These are phyloP conservation scores for Oryza glumipatula DNA, from an alignment of 176 grass and related monocot genomes.

Conservation along the genomic window DNA sequence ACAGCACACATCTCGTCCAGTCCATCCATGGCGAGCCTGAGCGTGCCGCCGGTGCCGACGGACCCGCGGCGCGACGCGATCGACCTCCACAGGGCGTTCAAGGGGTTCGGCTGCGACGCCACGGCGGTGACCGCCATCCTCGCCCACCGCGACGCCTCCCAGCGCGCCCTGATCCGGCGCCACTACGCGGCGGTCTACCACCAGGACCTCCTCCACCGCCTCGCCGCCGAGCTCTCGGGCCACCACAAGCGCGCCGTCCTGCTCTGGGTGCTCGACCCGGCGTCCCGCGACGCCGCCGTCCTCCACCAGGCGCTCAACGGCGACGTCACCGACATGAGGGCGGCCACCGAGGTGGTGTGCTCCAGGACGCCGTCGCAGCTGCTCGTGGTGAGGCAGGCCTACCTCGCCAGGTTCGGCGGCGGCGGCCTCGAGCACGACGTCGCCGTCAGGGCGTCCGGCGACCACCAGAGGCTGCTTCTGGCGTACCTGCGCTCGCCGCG, in stretches of 20 bases:
- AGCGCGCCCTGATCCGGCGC: slow-evolving; percentile 63
- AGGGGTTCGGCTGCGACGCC: slow-evolving; percentile 87
- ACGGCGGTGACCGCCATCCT: slow-evolving; percentile 68
- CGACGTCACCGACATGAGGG: slow-evolving; percentile 54
- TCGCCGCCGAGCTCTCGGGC: slow-evolving; percentile 69
- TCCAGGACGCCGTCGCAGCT: slow-evolving; percentile 73
- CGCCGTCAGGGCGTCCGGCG: slow-evolving; percentile 50
- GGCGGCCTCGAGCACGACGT: slow-evolving; percentile 69
- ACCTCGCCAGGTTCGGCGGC: slow-evolving; percentile 51
- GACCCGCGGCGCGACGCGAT: slow-evolving; percentile 79
- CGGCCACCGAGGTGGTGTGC: slow-evolving; percentile 79
- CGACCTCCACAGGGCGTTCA: slow-evolving; percentile 90
- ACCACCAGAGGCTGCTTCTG: slow-evolving; percentile 83
- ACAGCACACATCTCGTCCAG: too few species aligned
- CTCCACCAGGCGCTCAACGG: slow-evolving; percentile 62
- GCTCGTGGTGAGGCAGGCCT: slow-evolving; percentile 56
- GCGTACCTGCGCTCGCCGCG: slow-evolving; percentile 53
- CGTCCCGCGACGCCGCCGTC: slow-evolving; percentile 64
- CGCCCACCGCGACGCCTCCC: slow-evolving; percentile 66
- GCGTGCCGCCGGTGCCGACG: slow-evolving; percentile 59
- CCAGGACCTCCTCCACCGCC: slow-evolving; percentile 59
- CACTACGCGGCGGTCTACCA: slow-evolving; percentile 63
- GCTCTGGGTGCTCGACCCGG: slow-evolving; percentile 87
- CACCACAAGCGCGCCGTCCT: slow-evolving; percentile 71
- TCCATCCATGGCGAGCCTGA: slow-evolving; percentile 63